Percentiles rank a stretch among this genome's conserved stretches.
These are phyloP conservation scores for Candida verbasci DNA, from an alignment of 805 yeast species.

Conservation along the genomic window DNA sequence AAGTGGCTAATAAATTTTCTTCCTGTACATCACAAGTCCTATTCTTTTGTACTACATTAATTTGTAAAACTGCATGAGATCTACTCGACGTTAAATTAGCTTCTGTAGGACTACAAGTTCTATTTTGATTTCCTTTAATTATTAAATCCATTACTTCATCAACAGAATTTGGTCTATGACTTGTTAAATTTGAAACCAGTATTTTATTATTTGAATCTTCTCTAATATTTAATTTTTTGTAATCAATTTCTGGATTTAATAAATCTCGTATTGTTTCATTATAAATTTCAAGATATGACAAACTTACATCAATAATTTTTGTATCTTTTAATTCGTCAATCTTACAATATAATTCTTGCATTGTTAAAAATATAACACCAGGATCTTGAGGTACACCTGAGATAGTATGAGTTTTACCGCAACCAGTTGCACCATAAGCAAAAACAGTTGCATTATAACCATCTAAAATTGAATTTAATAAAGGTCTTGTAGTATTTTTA, in stretches of 20 bases:
- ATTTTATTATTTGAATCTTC: slow-evolving; percentile 68
- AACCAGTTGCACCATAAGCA: slow-evolving; percentile 97
- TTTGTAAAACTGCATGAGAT: slow-evolving; percentile 89
- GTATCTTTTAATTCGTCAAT: slow-evolving; percentile 56
- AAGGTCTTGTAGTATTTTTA: slow-evolving; percentile 60
- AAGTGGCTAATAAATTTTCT: slow-evolving; percentile 69
- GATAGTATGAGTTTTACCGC: slow-evolving; percentile 94
- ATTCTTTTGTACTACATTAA: slow-evolving; percentile 59
- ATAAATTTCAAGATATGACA: slow-evolving; percentile 83
- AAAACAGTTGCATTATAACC: slow-evolving; percentile 90
- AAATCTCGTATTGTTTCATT: slow-evolving; percentile 86
- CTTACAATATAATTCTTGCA: slow-evolving; percentile 65
- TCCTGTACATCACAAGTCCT: slow-evolving; percentile 61
- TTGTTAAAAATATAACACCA: slow-evolving; percentile 74
- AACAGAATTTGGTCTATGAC: slow-evolving; percentile 56
- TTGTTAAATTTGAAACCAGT: slow-evolving; percentile 65
- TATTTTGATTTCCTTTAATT: slow-evolving; percentile 61
- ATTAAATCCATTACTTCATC: slow-evolving; percentile 79
- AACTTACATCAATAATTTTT: slow-evolving; percentile 52
- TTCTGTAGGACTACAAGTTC: slow-evolving; percentile 84
- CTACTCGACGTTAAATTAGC: slow-evolving; percentile 90
- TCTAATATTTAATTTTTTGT: slow-evolving; percentile 52
- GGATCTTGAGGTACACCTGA: slow-evolving; percentile 71
- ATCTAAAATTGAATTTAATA: slow-evolving; percentile 69
- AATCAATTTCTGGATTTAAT: slow-evolving; percentile 50